These are phyloP conservation scores for Galeopsis tetrahit DNA, from an alignment of 257 asterid genomes.

Conservation along the genomic window DNA sequence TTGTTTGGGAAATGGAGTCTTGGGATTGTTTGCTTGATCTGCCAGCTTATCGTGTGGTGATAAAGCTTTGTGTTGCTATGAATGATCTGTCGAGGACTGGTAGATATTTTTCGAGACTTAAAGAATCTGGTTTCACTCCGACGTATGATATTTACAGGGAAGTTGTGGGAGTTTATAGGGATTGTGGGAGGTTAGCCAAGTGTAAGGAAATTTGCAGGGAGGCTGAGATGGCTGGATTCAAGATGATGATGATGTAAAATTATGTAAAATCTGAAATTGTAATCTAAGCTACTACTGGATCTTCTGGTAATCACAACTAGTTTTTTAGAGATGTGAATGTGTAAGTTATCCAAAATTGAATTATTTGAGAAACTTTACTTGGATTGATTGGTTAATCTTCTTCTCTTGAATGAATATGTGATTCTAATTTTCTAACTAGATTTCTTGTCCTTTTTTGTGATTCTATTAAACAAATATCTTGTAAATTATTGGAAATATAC, in stretches of 20 bases:
- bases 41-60: conserved; percentile 75
- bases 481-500: neutral
- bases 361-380: neutral
- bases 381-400: neutral
- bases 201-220: conserved; percentile 65
- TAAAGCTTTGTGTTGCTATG: conserved; percentile 77
- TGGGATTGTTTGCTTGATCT: conserved; percentile 71
- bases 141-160: conserved; percentile 62
- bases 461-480: neutral
- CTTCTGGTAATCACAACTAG: no score
- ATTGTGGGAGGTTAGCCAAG: conserved; percentile 74
- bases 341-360: no score
- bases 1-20: conserved; percentile 90
- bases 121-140: conserved; percentile 75
- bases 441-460: no score
- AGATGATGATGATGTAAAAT: conserved; percentile 36
- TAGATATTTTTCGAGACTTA: conserved; percentile 68
- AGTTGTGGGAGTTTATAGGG: conserved; percentile 51
- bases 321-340: no score
- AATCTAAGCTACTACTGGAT: conserved; percentile 18
- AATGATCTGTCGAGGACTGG: conserved; percentile 62
- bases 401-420: neutral
- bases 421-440: no score
- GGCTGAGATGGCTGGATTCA: conserved; percentile 81
- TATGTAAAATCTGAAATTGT: no score